Evolutionary conservation across 805 yeast species (phyloP).

Genomic region (Zygoascus tannicola): DNA sequence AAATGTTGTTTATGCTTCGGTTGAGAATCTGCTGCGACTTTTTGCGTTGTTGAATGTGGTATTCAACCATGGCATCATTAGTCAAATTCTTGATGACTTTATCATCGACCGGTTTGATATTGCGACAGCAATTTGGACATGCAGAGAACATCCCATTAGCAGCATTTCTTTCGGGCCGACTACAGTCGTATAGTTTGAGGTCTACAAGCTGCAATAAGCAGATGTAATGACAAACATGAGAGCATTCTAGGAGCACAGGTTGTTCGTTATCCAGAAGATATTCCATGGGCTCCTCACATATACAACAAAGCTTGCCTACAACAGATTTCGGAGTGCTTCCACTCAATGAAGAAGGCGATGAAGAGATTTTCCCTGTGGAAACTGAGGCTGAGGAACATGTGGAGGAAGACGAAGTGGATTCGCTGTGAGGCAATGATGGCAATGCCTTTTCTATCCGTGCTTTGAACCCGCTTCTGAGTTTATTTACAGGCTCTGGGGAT

Average conservation of each 20-base stretch:
- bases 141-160: conserved; percentile 9
- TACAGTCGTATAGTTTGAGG: not conserved
- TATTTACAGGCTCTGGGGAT: no score
- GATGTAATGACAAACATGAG: conserved; percentile 15
- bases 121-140: conserved; percentile 15
- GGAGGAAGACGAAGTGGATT: no score
- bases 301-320: conserved; percentile 13
- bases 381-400: no score
- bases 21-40: no score
- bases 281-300: conserved; percentile 18
- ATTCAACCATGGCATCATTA: conserved; percentile 2
- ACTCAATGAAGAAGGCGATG: no score
- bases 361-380: no score
- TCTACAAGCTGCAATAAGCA: conserved; percentile 12
- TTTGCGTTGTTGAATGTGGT: no score
- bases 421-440: no score
- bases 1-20: no score
- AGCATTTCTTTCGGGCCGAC: conserved; percentile 6
- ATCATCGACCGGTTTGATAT: conserved; percentile 10
- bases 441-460: no score
- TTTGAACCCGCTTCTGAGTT: no score
- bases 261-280: conserved; percentile 12
- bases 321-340: conserved; percentile 6
- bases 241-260: conserved; percentile 12
- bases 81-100: conserved; percentile 8